These are phyloP conservation scores for Magnaporthiopsis poae DNA, from an alignment of 2,329 filamentous ascomycete species.

Conservation along the genomic window DNA sequence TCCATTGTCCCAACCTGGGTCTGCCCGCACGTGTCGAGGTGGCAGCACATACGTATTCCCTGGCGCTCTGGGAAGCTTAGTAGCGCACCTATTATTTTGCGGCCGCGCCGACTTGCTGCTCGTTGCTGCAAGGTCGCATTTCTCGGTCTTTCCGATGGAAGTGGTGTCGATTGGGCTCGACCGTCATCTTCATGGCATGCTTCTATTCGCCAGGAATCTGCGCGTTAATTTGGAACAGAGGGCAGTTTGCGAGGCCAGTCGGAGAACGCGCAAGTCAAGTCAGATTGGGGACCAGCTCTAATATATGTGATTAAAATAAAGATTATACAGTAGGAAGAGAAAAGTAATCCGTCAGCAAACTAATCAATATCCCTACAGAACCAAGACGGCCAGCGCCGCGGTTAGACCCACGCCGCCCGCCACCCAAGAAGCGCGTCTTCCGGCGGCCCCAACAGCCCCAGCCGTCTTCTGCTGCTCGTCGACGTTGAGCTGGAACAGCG, in stretches of 20 bases:
- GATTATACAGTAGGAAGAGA: background rate
- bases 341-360: background rate
- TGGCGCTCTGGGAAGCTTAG: background rate
- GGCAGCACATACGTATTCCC: background rate
- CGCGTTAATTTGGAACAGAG: too few relatives aligned
- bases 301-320: background rate
- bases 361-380: background rate
- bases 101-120: too few relatives aligned
- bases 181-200: too few relatives aligned
- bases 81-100: background rate
- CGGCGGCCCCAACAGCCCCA: background rate
- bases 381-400: background rate
- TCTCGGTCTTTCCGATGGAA: too few relatives aligned
- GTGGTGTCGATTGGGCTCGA: too few relatives aligned
- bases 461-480: background rate
- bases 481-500: constrained; percentile 6
- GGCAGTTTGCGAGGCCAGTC: too few relatives aligned
- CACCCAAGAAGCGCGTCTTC: background rate
- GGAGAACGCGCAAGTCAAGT: too few relatives aligned
- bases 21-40: background rate
- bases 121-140: too few relatives aligned
- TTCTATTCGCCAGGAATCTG: too few relatives aligned
- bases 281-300: too few relatives aligned
- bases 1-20: background rate
- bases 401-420: background rate